phyloP scores from a whole-genome alignment of 768 basidiomycete species.

The Auricularia heimuer region DNA sequence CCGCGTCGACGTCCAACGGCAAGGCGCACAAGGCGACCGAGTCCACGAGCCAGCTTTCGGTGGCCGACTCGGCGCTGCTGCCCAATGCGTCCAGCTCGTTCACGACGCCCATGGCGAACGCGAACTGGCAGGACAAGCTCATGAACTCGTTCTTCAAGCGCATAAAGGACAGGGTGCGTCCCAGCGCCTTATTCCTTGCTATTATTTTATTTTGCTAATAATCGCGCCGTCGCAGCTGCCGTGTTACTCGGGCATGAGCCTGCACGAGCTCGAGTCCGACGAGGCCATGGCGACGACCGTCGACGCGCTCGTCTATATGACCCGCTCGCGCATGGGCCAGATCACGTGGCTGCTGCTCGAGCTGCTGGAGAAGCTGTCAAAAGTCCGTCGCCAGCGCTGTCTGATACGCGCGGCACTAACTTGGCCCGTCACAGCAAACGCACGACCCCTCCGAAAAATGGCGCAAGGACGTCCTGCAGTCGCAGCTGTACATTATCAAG shows the following conservation, averaged over 20 bases:
- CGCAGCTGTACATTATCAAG: conserved; percentile 78
- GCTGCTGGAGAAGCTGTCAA: conserved; percentile 65
- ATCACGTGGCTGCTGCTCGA: conserved; percentile 73
- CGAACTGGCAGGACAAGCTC: not conserved
- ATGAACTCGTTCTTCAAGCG: conserved; percentile 4
- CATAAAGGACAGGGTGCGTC: not conserved
- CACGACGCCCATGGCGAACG: not conserved
- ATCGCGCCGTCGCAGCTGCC: conserved; percentile 51
- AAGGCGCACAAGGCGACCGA: not conserved
- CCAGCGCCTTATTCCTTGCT: not conserved
- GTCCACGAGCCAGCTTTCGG: not conserved
- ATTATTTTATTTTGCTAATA: not conserved
- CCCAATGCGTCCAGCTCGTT: not conserved
- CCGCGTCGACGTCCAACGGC: not conserved
- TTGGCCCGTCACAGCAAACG: conserved; percentile 33
- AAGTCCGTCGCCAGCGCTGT: conserved; percentile 33
- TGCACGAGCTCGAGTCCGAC: conserved; percentile 70
- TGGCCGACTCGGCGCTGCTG: not conserved
- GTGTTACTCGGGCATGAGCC: conserved; percentile 64
- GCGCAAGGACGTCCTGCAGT: conserved; percentile 69
- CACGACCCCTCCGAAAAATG: conserved; percentile 37
- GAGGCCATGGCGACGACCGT: conserved; percentile 65
- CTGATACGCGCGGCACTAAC: not conserved
- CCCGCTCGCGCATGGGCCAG: conserved; percentile 65
- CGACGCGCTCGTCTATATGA: conserved; percentile 69